These are phyloP conservation scores for Cadophora sp. DNA, from an alignment of 2,329 filamentous ascomycete species.

Conservation along the genomic window DNA sequence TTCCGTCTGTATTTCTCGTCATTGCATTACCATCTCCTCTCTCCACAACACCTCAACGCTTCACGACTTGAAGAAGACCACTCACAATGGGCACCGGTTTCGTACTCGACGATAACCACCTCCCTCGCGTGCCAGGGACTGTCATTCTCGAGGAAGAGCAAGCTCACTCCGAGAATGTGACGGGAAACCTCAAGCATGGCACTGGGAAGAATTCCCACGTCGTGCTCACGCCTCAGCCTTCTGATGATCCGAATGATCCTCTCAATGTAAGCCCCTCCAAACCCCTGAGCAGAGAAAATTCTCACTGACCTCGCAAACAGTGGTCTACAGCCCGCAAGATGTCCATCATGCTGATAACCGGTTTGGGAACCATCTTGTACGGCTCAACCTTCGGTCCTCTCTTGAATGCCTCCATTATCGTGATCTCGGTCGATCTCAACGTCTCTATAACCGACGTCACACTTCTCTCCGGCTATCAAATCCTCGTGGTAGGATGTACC, in stretches of 20 bases:
- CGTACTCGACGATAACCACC: slow-evolving; percentile 30
- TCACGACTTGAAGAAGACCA: background rate
- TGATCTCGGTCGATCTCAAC: slow-evolving; percentile 28
- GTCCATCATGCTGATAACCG: slow-evolving; percentile 48
- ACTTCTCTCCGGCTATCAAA: slow-evolving; percentile 36
- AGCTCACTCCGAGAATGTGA: slow-evolving; percentile 30
- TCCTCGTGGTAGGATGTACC: slow-evolving; percentile 32
- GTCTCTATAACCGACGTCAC: slow-evolving; percentile 33
- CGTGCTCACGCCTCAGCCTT: slow-evolving; percentile 49
- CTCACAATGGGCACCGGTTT: slow-evolving; percentile 25
- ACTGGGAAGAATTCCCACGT: slow-evolving; percentile 31
- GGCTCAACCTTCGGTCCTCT: slow-evolving; percentile 29
- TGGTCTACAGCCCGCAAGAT: slow-evolving; percentile 49
- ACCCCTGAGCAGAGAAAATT: background rate
- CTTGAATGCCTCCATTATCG: slow-evolving; percentile 29
- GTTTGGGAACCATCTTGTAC: slow-evolving; percentile 48
- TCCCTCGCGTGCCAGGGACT: slow-evolving; percentile 31
- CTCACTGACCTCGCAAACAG: background rate
- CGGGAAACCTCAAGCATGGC: slow-evolving; percentile 33
- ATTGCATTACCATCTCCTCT: background rate
- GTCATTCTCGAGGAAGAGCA: slow-evolving; percentile 33
- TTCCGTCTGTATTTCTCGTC: background rate
- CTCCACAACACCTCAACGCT: background rate
- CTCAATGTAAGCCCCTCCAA: slow-evolving; percentile 44
- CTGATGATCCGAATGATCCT: slow-evolving; percentile 56